These are phyloP conservation scores for Podospora conica DNA, from an alignment of 495 filamentous ascomycete genomes.

Conservation along the genomic window DNA sequence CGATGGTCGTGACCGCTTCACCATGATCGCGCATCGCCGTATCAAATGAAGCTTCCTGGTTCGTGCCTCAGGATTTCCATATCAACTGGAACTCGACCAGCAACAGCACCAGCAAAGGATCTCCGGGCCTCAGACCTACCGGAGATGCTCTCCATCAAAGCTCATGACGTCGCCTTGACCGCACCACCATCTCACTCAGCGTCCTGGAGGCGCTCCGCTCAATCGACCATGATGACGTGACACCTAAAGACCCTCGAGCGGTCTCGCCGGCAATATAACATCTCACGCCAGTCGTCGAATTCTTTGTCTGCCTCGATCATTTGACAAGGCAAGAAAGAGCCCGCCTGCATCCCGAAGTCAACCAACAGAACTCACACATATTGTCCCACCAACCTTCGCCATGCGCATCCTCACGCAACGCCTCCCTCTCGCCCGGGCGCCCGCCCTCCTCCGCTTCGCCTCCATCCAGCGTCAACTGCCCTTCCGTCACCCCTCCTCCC, in stretches of 20 bases:
- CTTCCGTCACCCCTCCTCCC: background rate
- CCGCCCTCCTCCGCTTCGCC: background rate
- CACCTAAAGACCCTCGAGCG: background rate
- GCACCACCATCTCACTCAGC: background rate
- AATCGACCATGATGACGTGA: background rate
- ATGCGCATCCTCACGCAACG: background rate
- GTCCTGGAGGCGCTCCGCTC: background rate
- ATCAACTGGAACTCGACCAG: background rate
- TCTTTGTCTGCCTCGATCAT: background rate
- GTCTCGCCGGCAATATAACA: no score
- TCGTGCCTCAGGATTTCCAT: background rate
- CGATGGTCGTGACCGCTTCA: background rate
- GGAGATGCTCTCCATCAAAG: background rate
- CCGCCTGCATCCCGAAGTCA: no score
- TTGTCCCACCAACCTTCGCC: no score
- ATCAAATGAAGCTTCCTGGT: background rate
- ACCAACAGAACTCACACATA: background rate
- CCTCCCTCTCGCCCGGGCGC: background rate
- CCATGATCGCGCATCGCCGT: background rate
- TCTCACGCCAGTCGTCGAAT: background rate
- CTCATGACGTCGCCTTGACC: background rate
- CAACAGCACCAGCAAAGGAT: background rate
- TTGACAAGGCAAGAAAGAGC: background rate
- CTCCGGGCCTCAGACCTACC: background rate
- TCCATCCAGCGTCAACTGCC: background rate